Evolutionary conservation across 352 stramenopile genomes (phyloP).

Genomic region (Globisporangium camurandrum): DNA sequence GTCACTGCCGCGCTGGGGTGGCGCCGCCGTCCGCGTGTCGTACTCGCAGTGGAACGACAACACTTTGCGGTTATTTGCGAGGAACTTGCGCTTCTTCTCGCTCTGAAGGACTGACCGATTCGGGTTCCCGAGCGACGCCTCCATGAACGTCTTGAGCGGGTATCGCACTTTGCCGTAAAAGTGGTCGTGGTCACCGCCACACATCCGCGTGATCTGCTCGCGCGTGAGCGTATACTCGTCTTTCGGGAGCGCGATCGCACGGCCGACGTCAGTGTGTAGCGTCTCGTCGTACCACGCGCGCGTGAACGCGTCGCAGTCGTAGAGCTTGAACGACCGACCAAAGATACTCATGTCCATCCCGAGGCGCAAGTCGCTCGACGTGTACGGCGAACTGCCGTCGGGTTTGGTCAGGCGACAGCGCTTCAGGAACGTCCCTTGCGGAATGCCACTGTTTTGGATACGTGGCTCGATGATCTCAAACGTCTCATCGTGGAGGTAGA

Average conservation of each 20-base stretch:
- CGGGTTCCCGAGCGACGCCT: slow-evolving; percentile 71
- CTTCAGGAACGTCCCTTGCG: slow-evolving; percentile 84
- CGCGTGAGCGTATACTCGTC: slow-evolving; percentile 78
- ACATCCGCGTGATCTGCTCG: slow-evolving; percentile 71
- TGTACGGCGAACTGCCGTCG: slow-evolving; percentile 43
- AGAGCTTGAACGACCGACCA: slow-evolving; percentile 68
- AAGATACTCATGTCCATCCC: slow-evolving; percentile 71
- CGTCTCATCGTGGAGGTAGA: slow-evolving; percentile 82
- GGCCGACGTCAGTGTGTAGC: slow-evolving; percentile 33
- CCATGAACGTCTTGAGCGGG: slow-evolving; percentile 82
- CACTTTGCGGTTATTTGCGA: slow-evolving; percentile 82
- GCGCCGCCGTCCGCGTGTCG: slow-evolving; percentile 69
- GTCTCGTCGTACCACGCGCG: slow-evolving; percentile 42
- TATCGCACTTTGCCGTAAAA: slow-evolving; percentile 76
- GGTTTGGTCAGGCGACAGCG: slow-evolving; percentile 53
- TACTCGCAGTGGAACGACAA: slow-evolving; percentile 83
- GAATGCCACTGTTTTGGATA: slow-evolving; percentile 77
- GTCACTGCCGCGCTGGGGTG: too few relatives aligned
- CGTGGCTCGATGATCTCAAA: slow-evolving; percentile 86
- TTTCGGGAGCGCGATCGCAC: slow-evolving; percentile 54
- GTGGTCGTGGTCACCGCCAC: slow-evolving; percentile 52
- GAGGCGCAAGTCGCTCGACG: slow-evolving; percentile 43
- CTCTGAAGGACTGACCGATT: slow-evolving; percentile 53
- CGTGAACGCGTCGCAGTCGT: slow-evolving; percentile 72
- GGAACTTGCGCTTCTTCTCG: slow-evolving; percentile 81